Conservation (phyloP, 345 rosid genomes). For the Populus euphratica region DNA sequence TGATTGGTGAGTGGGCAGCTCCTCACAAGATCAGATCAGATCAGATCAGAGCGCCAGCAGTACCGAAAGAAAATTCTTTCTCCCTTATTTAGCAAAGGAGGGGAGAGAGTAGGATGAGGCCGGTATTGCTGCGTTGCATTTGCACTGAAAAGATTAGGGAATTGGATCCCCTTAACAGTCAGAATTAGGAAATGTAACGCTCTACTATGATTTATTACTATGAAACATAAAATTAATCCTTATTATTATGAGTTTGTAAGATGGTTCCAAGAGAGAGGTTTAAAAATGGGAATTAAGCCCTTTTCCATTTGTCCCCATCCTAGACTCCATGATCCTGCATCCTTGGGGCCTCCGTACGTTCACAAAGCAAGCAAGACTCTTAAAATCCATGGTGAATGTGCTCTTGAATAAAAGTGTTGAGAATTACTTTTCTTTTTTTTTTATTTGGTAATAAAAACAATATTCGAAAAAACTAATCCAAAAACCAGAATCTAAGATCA, state of each 20-base stretch:
- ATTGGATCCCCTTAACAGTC: not conserved
- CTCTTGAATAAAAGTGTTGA: too few relatives aligned
- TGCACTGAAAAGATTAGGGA: not conserved
- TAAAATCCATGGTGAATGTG: too few relatives aligned
- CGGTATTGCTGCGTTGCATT: not conserved
- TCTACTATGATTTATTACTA: too few relatives aligned
- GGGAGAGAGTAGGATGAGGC: not conserved
- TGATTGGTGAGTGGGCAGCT: too few relatives aligned
- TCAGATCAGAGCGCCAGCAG: too few relatives aligned
- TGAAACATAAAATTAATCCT: too few relatives aligned
- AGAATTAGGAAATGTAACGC: not conserved
- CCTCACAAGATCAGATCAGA: too few relatives aligned
- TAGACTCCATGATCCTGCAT: not conserved
- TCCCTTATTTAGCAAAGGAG: not conserved
- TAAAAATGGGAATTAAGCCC: not conserved
- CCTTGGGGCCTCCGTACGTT: conserved; percentile 5
- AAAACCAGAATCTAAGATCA: too few relatives aligned
- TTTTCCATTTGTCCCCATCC: not conserved
- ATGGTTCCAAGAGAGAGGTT: not conserved
- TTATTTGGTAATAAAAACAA: too few relatives aligned
- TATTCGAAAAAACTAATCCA: too few relatives aligned
- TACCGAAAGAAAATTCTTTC: too few relatives aligned
- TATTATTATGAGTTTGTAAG: not conserved
- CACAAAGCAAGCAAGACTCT: not conserved
- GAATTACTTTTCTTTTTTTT: too few relatives aligned